These are phyloP conservation scores for Salvia rosmarinus DNA, from an alignment of 257 asterid species.

Conservation along the genomic window DNA sequence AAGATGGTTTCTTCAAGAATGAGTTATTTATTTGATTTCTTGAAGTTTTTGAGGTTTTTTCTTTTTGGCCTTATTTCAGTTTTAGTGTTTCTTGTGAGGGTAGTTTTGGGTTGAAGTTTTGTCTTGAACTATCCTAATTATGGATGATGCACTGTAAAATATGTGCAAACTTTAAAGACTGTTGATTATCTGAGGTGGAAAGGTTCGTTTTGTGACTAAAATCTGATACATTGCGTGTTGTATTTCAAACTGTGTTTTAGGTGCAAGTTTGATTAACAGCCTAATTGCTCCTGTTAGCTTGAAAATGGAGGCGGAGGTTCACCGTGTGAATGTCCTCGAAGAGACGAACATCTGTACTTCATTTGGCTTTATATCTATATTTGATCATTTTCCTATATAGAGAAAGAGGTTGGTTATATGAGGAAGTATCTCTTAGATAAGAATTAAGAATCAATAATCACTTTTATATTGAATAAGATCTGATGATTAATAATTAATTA, in stretches of 20 bases:
- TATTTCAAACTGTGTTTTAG: neutral
- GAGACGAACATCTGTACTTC: neutral
- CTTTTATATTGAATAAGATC: no score
- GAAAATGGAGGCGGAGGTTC: neutral
- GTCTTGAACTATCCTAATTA: constrained; percentile 14
- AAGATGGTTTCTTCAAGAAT: constrained; percentile 57
- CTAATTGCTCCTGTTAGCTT: neutral
- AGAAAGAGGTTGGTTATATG: no score
- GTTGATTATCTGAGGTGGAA: constrained; percentile 10
- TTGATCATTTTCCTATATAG: no score
- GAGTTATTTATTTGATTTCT: constrained; percentile 54
- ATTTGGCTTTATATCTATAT: no score
- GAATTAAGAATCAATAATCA: no score
- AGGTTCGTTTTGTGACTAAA: constrained; percentile 6
- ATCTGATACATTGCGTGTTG: constrained; percentile 8
- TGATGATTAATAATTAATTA: no score
- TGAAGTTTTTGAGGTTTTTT: constrained; percentile 47
- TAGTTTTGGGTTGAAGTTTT: constrained; percentile 32
- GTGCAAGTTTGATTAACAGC: neutral
- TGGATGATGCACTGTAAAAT: constrained; percentile 31
- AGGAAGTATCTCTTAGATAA: no score
- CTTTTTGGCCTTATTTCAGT: neutral
- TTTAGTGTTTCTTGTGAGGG: constrained; percentile 24
- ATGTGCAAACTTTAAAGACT: constrained; percentile 27
- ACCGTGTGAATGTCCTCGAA: neutral